Percentiles rank a stretch among this genome's conserved stretches.
Conservation (phyloP, 805 yeast species). For the Starmerella riodocensis region DNA sequence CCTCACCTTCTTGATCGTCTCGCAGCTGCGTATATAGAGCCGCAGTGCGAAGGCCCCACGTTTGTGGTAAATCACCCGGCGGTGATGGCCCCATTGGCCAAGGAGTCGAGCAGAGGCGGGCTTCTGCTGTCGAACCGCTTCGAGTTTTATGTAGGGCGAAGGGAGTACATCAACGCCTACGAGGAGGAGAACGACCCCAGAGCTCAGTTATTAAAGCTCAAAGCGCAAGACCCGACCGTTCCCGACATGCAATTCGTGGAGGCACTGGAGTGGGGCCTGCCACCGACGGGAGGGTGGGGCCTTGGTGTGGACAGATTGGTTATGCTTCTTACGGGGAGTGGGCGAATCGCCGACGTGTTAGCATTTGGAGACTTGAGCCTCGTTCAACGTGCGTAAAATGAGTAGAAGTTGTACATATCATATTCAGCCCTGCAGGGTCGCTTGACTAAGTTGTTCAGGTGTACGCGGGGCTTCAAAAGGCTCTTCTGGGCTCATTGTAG, state of each 20-base stretch:
- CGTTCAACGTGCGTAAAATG: conserved; percentile 10
- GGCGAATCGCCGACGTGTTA: conserved; percentile 36
- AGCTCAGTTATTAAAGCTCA: conserved; percentile 52
- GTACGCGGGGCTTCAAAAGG: too few relatives aligned
- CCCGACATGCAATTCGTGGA: conserved; percentile 63
- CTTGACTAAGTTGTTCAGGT: too few relatives aligned
- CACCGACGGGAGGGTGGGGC: conserved; percentile 99
- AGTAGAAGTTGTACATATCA: too few relatives aligned
- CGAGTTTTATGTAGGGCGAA: conserved; percentile 68
- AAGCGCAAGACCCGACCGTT: conserved; percentile 38
- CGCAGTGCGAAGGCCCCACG: conserved; percentile 49
- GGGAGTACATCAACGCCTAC: conserved; percentile 81
- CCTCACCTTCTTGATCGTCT: conserved; percentile 53
- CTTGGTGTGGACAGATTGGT: conserved; percentile 80
- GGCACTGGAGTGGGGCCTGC: conserved; percentile 83
- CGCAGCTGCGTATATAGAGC: conserved; percentile 51
- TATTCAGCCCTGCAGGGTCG: too few relatives aligned
- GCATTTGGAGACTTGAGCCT: conserved; percentile 17
- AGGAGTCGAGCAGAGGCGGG: conserved; percentile 34
- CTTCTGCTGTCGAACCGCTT: conserved; percentile 50
- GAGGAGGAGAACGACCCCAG: conserved; percentile 91
- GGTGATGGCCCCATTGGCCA: conserved; percentile 75
- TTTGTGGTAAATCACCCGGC: conserved; percentile 76
- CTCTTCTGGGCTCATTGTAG: too few relatives aligned
- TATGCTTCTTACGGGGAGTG: conserved; percentile 56